Percentiles rank a stretch among this genome's conserved stretches.
Evolutionary conservation across 2,329 filamentous ascomycete species (phyloP).

Genomic region (Trematosphaeria pertusa): DNA sequence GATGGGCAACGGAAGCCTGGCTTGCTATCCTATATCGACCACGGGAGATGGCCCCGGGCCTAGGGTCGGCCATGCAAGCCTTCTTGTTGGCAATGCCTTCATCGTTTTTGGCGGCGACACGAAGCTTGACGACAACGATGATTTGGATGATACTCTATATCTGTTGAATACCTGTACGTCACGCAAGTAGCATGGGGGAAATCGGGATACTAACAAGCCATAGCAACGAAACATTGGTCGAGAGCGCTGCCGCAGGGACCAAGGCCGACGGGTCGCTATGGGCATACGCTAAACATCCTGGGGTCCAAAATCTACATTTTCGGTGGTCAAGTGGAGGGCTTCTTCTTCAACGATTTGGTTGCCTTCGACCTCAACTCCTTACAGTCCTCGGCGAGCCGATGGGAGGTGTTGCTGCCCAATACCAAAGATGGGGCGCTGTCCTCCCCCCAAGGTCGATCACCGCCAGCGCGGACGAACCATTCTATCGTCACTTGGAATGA

Average conservation of each 20-base stretch:
- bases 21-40: slow-evolving; percentile 90
- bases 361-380: slow-evolving; percentile 96
- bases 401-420: slow-evolving; percentile 89
- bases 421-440: slow-evolving; percentile 61
- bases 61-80: slow-evolving; percentile 89
- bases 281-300: slow-evolving; percentile 94
- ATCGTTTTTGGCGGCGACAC: slow-evolving; percentile 99
- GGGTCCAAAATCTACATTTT: slow-evolving; percentile 98
- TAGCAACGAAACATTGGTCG: slow-evolving; percentile 98
- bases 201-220: slow-evolving; percentile 34
- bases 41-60: slow-evolving; percentile 94
- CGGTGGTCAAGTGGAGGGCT: slow-evolving; percentile 95
- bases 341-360: slow-evolving; percentile 96
- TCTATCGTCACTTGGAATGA: slow-evolving; percentile 91
- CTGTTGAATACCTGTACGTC: slow-evolving; percentile 93
- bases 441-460: slow-evolving; percentile 50
- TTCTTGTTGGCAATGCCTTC: slow-evolving; percentile 96
- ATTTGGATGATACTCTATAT: slow-evolving; percentile 93
- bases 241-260: slow-evolving; percentile 86
- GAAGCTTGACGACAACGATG: slow-evolving; percentile 91
- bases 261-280: slow-evolving; percentile 88
- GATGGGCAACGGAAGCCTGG: slow-evolving; percentile 78
- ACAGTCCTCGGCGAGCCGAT: slow-evolving; percentile 87
- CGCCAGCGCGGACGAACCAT: slow-evolving; percentile 93
- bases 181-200: neutral